phyloP scores from a whole-genome alignment of 495 filamentous ascomycete genomes.

The Lasiosphaeris hirsuta region DNA sequence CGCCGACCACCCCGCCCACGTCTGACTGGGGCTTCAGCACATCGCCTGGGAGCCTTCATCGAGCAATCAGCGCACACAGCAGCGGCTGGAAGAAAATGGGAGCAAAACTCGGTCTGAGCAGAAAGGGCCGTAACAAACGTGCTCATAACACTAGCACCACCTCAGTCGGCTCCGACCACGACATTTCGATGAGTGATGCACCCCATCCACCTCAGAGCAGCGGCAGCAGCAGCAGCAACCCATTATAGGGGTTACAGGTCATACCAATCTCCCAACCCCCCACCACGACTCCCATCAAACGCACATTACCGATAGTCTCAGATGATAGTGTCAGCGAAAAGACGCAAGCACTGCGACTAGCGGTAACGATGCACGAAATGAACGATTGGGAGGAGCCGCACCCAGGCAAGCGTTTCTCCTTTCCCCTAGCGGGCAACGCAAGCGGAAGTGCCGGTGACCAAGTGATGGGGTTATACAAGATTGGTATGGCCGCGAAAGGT shows the following conservation, averaged over 20 bases:
- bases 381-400: conserved; percentile 46
- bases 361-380: conserved; percentile 17
- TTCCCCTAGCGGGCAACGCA: conserved; percentile 30
- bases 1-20: conserved; percentile 78
- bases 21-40: conserved; percentile 53
- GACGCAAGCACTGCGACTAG: conserved; percentile 15
- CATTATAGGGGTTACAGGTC: conserved; percentile 55
- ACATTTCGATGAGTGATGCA: conserved; percentile 26
- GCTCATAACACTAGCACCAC: conserved; percentile 37
- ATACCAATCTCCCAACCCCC: conserved; percentile 43
- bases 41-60: conserved; percentile 49
- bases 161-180: conserved; percentile 26
- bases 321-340: conserved; percentile 13
- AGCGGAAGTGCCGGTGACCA: conserved; percentile 25
- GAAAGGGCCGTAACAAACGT: conserved; percentile 46
- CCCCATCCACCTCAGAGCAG: conserved; percentile 4
- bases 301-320: conserved; percentile 15
- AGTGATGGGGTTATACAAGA: conserved; percentile 37
- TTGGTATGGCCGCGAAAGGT: conserved; percentile 55
- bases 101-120: conserved; percentile 68
- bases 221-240: conserved; percentile 31
- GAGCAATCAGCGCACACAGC: conserved; percentile 48
- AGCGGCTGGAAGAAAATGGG: conserved; percentile 84
- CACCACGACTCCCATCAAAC: conserved; percentile 23
- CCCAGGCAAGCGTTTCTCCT: conserved; percentile 40